Percentiles rank a stretch among this genome's conserved stretches.
Conservation (phyloP, 768 basidiomycete species). For the Ephemerocybe angulata region DNA sequence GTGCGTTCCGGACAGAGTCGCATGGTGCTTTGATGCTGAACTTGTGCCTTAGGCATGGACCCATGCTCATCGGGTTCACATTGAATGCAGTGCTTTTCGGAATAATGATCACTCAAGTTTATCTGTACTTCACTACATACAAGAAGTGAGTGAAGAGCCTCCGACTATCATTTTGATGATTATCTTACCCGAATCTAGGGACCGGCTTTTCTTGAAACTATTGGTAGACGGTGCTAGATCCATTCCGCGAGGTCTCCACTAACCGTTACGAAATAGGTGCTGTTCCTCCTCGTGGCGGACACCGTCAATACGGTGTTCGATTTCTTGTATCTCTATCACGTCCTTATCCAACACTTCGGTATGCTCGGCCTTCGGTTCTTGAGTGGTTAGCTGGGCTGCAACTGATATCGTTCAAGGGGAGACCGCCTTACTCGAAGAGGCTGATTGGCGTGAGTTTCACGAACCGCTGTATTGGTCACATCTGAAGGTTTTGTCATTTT, state of each 20-base stretch:
- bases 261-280: constrained; percentile 29
- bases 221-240: constrained; percentile 30
- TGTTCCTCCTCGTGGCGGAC: constrained; percentile 43
- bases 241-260: neutral
- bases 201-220: constrained; percentile 41
- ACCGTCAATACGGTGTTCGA: constrained; percentile 46
- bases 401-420: constrained; percentile 14
- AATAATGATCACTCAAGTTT: constrained; percentile 46
- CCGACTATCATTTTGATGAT: neutral
- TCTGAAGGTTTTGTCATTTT: neutral
- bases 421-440: constrained; percentile 2
- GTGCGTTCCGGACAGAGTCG: constrained; percentile 17
- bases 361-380: neutral
- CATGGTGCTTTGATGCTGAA: neutral
- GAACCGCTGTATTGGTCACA: neutral
- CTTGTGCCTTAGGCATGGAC: constrained; percentile 36
- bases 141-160: constrained; percentile 20
- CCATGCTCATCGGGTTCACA: constrained; percentile 45
- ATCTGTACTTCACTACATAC: constrained; percentile 42
- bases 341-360: constrained; percentile 47
- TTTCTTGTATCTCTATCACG: constrained; percentile 41
- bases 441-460: constrained; percentile 11
- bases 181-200: constrained; percentile 25
- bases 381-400: neutral
- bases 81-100: constrained; percentile 47